Evolutionary conservation across 2,329 filamentous ascomycete species (phyloP), one percentile per base, ranked within the genome.

Genomic region (Zopfia rhizophila): DNA sequence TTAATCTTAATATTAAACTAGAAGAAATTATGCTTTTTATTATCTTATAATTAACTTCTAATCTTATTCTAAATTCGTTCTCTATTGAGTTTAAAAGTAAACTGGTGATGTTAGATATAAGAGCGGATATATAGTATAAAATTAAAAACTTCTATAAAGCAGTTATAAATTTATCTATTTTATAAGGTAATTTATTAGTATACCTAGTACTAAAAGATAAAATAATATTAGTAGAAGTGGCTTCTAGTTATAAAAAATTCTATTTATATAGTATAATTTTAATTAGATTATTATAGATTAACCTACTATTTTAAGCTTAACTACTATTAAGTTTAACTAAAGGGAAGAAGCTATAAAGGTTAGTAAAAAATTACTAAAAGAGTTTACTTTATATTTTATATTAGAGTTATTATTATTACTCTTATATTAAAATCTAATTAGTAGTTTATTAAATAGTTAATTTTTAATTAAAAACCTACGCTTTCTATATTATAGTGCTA

Each of bases 1-100:
- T 31, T 16, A 16, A 31, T 31, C 11, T 31, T 16, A 16, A 10
- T 16, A 31, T 14, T 31, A 16, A 31, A 31, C 7, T 14, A 10
- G 14, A 31, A 31, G 7, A 31, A 8, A 31, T 31, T 16, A 31
- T 8, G 16, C 14, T 8, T 7, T 16, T 31, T 11, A 16, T 31
- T 14, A 7, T 31, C 16, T 16, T 8, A 8, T 31, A 8, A 16
- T 7, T 31, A 16, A 31, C 16, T 31, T 8, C 11, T 31, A 8
- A 31, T 8, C 14, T 31, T 31, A 31, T 31, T 11, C 29, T 31
- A 31, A 16, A 31, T 31, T 14, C 29, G 11, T 31, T 31, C 29
- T 14, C 29, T 31, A 31, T 31, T 16, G 7, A 31, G 8, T 31
- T 11, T 11, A 11, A 31, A 31, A 10, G 16, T 10, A 31, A 8